Percentiles rank a stretch among this genome's conserved stretches.
Evolutionary conservation across 2,329 filamentous ascomycete genomes (phyloP).

Genomic region (Ascochyta viciae-villosae): DNA sequence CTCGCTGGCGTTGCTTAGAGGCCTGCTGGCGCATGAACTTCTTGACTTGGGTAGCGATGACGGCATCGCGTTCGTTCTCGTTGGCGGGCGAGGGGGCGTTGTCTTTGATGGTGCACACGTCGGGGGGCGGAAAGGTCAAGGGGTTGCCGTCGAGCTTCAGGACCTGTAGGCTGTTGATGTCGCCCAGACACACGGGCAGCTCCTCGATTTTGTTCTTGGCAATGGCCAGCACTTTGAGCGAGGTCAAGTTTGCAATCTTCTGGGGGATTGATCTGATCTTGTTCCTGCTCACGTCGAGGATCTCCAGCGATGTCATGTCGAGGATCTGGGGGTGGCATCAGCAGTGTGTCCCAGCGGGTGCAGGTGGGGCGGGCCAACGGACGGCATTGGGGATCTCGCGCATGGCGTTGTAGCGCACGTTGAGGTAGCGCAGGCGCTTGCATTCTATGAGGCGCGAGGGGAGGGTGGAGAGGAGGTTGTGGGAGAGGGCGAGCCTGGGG

Average conservation of each 20-base stretch:
- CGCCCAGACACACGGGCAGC: slow-evolving; percentile 81
- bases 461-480: slow-evolving; percentile 76
- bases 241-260: slow-evolving; percentile 80
- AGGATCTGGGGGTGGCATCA: slow-evolving; percentile 69
- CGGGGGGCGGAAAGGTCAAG: slow-evolving; percentile 73
- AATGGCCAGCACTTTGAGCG: slow-evolving; percentile 86
- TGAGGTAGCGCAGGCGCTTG: slow-evolving; percentile 78
- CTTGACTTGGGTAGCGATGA: slow-evolving; percentile 67
- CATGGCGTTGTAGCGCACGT: slow-evolving; percentile 78
- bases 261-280: slow-evolving; percentile 79
- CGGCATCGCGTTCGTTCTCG: slow-evolving; percentile 66
- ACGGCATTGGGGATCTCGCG: slow-evolving; percentile 70
- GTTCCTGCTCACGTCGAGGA: slow-evolving; percentile 90
- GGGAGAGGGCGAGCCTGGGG: slow-evolving; percentile 76
- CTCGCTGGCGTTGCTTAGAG: slow-evolving; percentile 42
- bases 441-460: slow-evolving; percentile 77
- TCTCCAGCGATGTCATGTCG: slow-evolving; percentile 84
- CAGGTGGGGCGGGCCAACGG: slow-evolving; percentile 44
- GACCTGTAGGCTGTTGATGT: slow-evolving; percentile 88
- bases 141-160: slow-evolving; percentile 91
- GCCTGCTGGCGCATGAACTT: slow-evolving; percentile 60
- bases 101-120: slow-evolving; percentile 52
- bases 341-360: neutral
- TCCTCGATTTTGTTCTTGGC: slow-evolving; percentile 87
- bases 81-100: slow-evolving; percentile 56